Percentiles rank a stretch among this genome's conserved stretches.
These are phyloP conservation scores for Aspergillus eucalypticola DNA, from an alignment of 2,329 filamentous ascomycete species.

Conservation along the genomic window DNA sequence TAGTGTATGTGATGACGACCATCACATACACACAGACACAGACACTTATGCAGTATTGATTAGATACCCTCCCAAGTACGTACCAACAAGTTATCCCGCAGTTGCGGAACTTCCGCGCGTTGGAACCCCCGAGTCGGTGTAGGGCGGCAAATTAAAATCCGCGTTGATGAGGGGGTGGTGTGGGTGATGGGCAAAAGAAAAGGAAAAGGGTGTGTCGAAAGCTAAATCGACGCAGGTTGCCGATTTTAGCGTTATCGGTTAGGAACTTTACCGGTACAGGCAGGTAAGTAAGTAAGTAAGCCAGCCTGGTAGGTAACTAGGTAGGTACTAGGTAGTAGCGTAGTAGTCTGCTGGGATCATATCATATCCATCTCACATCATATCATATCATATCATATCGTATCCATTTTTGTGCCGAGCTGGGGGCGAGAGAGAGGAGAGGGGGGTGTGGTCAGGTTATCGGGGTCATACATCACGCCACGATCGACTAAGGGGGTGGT, in stretches of 20 bases:
- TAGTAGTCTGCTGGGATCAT: conserved; percentile 4
- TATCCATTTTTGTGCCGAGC: no score
- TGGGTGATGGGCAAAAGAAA: background rate
- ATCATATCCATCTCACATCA: conserved; percentile 11
- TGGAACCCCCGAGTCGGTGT: background rate
- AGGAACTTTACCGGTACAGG: no score
- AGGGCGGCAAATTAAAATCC: background rate
- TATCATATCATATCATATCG: background rate
- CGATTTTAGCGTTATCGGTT: background rate
- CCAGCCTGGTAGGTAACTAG: no score
- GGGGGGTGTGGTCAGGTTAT: background rate
- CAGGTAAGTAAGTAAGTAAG: no score
- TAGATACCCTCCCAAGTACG: no score
- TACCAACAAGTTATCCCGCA: no score
- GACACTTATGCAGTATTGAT: no score
- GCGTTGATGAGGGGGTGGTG: background rate
- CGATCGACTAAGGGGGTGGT: background rate
- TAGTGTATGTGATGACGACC: no score
- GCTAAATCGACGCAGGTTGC: conserved; percentile 1
- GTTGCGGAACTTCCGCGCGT: background rate
- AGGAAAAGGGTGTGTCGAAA: background rate
- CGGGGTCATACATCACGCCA: conserved; percentile 4
- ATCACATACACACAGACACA: no score
- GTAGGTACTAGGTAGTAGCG: no score
- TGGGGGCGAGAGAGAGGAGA: no score